Evolutionary conservation across 2,329 filamentous ascomycete species (phyloP).

Genomic region (Curvularia lunata): DNA sequence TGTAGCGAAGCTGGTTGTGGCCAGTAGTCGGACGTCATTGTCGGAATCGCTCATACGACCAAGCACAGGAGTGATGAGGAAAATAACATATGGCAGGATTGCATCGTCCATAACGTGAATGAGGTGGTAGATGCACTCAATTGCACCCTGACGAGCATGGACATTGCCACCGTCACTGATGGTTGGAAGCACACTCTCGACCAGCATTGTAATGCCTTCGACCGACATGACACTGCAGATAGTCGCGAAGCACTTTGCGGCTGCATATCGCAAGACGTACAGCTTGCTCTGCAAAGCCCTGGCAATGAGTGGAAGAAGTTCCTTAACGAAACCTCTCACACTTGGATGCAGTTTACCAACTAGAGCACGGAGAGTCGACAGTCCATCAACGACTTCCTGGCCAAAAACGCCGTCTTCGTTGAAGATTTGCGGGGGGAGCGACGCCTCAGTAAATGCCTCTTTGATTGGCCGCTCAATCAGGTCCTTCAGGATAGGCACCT

Average conservation of each 20-base stretch:
- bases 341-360: slow-evolving; percentile 83
- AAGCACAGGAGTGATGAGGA: slow-evolving; percentile 95
- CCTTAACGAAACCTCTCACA: slow-evolving; percentile 80
- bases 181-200: slow-evolving; percentile 88
- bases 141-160: slow-evolving; percentile 87
- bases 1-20: slow-evolving; percentile 96
- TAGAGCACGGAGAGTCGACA: slow-evolving; percentile 90
- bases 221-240: slow-evolving; percentile 96
- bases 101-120: slow-evolving; percentile 98
- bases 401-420: slow-evolving; percentile 78
- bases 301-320: slow-evolving; percentile 82
- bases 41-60: slow-evolving; percentile 99
- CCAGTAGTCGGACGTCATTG: slow-evolving; percentile 90
- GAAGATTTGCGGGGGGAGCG: slow-evolving; percentile 72
- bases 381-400: slow-evolving; percentile 90
- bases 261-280: slow-evolving; percentile 93
- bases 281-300: slow-evolving; percentile 86
- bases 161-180: slow-evolving; percentile 91
- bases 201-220: slow-evolving; percentile 92
- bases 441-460: slow-evolving; percentile 72
- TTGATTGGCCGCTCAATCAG: slow-evolving; percentile 84
- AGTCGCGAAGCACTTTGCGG: slow-evolving; percentile 95
- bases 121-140: slow-evolving; percentile 94
- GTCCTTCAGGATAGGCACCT: slow-evolving; percentile 78
- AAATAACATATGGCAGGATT: slow-evolving; percentile 97